Evolutionary conservation across 2,329 filamentous ascomycete genomes (phyloP).

Genomic region (Aspergillus ochraceus): DNA sequence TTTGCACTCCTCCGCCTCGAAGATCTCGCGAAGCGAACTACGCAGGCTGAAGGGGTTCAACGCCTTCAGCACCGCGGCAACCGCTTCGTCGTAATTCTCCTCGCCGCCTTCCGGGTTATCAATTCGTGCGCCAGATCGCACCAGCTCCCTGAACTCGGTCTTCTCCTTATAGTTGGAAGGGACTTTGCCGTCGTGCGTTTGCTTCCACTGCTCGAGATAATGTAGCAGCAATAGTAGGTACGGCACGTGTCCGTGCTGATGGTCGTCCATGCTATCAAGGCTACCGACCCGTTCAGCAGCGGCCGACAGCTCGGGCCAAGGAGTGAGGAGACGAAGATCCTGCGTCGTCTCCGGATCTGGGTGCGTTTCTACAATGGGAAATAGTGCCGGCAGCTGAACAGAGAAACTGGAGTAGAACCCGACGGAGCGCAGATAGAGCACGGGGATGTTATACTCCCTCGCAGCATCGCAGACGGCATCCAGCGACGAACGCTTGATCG

Average conservation of each 20-base stretch:
- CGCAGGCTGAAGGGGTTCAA: constrained; percentile 69
- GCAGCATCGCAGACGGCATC: constrained; percentile 52
- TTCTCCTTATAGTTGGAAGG: constrained; percentile 84
- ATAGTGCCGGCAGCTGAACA: constrained; percentile 73
- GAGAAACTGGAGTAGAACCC: constrained; percentile 91
- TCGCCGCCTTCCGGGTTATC: constrained; percentile 82
- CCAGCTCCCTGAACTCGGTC: constrained; percentile 71
- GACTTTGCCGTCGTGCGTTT: constrained; percentile 62
- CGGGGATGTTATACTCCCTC: constrained; percentile 63
- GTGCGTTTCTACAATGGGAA: constrained; percentile 93
- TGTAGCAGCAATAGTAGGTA: constrained; percentile 81
- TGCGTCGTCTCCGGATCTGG: constrained; percentile 81
- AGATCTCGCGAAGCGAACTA: constrained; percentile 72
- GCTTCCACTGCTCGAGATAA: constrained; percentile 80
- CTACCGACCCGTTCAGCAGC: constrained; percentile 66
- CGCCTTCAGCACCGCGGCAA: constrained; percentile 83
- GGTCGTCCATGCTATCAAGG: constrained; percentile 68
- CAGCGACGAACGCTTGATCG: constrained; percentile 56
- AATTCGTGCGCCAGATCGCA: constrained; percentile 67
- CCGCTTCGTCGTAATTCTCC: constrained; percentile 95
- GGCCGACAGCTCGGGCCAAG: constrained; percentile 77
- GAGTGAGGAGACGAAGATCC: constrained; percentile 78
- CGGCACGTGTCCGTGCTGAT: constrained; percentile 89
- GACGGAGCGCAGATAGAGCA: constrained; percentile 81
- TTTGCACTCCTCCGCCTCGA: constrained; percentile 66